These are phyloP conservation scores for Cercospora sp. DNA, from an alignment of 2,329 filamentous ascomycete species.

Conservation along the genomic window DNA sequence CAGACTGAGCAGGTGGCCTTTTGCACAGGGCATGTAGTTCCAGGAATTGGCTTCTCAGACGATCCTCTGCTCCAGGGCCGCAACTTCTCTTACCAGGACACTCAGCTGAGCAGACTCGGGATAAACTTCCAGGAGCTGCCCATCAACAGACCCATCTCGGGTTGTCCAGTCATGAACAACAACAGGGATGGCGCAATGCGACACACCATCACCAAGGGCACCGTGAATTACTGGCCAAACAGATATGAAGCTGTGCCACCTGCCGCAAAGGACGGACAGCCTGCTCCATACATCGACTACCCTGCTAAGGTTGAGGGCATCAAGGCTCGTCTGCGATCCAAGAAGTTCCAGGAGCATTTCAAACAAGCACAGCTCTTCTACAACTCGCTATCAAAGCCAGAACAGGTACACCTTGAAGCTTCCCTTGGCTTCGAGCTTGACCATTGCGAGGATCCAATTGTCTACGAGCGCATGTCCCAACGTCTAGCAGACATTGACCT, in stretches of 20 bases:
- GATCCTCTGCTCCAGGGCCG: slow-evolving; percentile 74
- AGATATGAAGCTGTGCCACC: slow-evolving; percentile 65
- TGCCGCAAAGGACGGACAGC: slow-evolving; percentile 57
- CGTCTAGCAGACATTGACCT: slow-evolving; percentile 73
- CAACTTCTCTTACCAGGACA: slow-evolving; percentile 68
- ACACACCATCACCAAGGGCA: slow-evolving; percentile 72
- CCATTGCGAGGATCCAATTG: slow-evolving; percentile 76
- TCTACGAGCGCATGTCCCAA: slow-evolving; percentile 69
- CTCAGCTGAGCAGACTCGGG: slow-evolving; percentile 69
- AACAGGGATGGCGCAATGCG: slow-evolving; percentile 55
- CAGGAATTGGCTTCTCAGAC: slow-evolving; percentile 74
- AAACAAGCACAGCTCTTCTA: slow-evolving; percentile 80
- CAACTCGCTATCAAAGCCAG: slow-evolving; percentile 69
- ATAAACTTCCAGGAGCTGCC: slow-evolving; percentile 76
- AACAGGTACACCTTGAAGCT: slow-evolving; percentile 63
- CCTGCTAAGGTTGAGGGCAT: slow-evolving; percentile 66
- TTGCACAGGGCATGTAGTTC: slow-evolving; percentile 76
- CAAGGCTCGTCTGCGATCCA: slow-evolving; percentile 67
- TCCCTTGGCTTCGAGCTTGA: slow-evolving; percentile 72
- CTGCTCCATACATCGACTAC: slow-evolving; percentile 66
- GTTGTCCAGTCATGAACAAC: slow-evolving; percentile 38
- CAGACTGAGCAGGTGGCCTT: slow-evolving; percentile 83
- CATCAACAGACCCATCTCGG: slow-evolving; percentile 61
- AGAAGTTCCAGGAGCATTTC: slow-evolving; percentile 76
- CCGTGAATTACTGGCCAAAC: slow-evolving; percentile 80